Percentiles rank a stretch among this genome's conserved stretches.
Conservation (phyloP, 805 yeast genomes). For the Candida boleticola region DNA sequence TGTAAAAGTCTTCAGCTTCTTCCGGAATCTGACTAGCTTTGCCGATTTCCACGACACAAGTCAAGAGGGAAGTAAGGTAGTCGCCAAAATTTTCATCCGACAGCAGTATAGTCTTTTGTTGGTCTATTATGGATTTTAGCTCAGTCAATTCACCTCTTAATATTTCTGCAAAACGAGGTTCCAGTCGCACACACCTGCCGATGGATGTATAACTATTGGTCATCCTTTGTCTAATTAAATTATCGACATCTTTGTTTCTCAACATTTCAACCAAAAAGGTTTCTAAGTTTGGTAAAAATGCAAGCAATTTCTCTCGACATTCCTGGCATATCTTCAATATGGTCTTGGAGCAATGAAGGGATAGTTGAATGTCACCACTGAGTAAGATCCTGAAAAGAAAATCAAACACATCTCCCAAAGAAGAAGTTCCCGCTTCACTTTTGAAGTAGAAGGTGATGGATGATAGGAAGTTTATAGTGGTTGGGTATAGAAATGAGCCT, state of each 20-base stretch:
- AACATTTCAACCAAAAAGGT: slow-evolving; percentile 47
- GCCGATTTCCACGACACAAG: slow-evolving; percentile 68
- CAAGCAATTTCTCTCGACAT: slow-evolving; percentile 42
- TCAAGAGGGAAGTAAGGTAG: slow-evolving; percentile 54
- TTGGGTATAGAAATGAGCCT: slow-evolving; percentile 22
- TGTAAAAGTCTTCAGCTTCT: slow-evolving; percentile 39
- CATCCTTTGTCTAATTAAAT: slow-evolving; percentile 56
- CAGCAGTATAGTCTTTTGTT: neutral
- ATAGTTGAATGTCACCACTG: slow-evolving; percentile 23
- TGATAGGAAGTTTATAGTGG: slow-evolving; percentile 58
- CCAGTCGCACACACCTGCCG: slow-evolving; percentile 51
- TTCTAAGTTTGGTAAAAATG: slow-evolving; percentile 49
- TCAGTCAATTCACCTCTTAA: slow-evolving; percentile 14
- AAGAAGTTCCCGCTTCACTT: slow-evolving; percentile 39
- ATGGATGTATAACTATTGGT: slow-evolving; percentile 63
- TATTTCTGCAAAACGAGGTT: slow-evolving; percentile 27
- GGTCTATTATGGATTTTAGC: slow-evolving; percentile 10
- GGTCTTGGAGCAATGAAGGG: slow-evolving; percentile 46
- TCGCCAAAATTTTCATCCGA: slow-evolving; percentile 21
- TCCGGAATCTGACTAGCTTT: slow-evolving; percentile 63
- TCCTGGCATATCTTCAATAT: slow-evolving; percentile 57
- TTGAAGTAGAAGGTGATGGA: slow-evolving; percentile 61
- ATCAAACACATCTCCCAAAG: slow-evolving; percentile 51
- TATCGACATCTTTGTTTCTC: slow-evolving; percentile 33
- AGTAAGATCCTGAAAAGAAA: slow-evolving; percentile 48